phyloP scores from a whole-genome alignment of 2,329 filamentous ascomycete genomes.

The Penicillium digitatum region DNA sequence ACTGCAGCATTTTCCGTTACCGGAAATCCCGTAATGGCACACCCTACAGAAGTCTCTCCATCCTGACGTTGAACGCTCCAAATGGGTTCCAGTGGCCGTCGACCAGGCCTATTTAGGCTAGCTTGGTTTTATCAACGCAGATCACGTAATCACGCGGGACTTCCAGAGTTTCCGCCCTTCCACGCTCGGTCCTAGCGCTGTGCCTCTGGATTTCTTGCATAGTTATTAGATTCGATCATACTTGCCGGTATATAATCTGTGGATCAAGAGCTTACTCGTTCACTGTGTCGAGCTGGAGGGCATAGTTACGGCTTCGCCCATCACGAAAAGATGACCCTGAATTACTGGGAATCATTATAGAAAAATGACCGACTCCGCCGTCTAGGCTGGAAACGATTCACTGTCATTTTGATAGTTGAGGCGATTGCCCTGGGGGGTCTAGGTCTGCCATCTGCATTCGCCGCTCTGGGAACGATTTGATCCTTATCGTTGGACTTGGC shows the following conservation, averaged over 20 bases:
- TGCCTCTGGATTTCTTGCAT: not conserved
- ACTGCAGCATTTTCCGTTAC: not conserved
- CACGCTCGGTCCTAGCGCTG: too few species aligned
- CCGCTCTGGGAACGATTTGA: slow-evolving; percentile 2
- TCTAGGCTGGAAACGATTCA: slow-evolving; percentile 6
- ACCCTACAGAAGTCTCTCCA: too few species aligned
- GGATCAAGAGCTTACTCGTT: not conserved
- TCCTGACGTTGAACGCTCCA: too few species aligned
- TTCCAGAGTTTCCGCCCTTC: not conserved
- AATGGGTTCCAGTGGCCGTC: too few species aligned
- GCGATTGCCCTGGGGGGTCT: slow-evolving; percentile 8
- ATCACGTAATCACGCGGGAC: not conserved
- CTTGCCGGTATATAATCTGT: not conserved
- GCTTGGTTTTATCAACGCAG: not conserved
- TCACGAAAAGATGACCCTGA: not conserved
- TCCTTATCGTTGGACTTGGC: not conserved
- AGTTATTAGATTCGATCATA: not conserved
- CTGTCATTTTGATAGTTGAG: slow-evolving; percentile 5
- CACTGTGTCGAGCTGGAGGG: not conserved
- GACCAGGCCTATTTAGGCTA: not conserved
- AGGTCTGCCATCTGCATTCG: slow-evolving; percentile 4
- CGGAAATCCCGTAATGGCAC: too few species aligned
- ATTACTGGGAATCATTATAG: not conserved
- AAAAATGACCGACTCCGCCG: slow-evolving; percentile 1
- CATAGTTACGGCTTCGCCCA: not conserved